These are phyloP conservation scores for Aspergillus luchuensis DNA, from an alignment of 2,329 filamentous ascomycete species.

Conservation along the genomic window DNA sequence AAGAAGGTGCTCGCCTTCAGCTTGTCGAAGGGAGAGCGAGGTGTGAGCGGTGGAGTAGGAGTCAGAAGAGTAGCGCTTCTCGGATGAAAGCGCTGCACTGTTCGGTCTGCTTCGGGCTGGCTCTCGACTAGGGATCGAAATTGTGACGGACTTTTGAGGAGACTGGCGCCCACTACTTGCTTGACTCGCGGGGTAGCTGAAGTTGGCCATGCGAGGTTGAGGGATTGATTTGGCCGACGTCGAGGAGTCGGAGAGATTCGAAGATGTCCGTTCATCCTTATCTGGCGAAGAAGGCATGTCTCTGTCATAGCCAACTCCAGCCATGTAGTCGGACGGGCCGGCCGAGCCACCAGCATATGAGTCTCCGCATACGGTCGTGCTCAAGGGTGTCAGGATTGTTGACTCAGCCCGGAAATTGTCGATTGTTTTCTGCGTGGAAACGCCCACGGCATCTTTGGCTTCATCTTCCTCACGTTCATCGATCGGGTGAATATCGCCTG, in stretches of 20 bases:
- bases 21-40: slow-evolving; percentile 52
- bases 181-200: slow-evolving; percentile 27
- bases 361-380: slow-evolving; percentile 28
- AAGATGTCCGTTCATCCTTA: slow-evolving; percentile 58
- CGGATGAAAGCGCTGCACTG: slow-evolving; percentile 25
- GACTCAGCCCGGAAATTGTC: slow-evolving; percentile 32
- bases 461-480: slow-evolving; percentile 65
- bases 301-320: slow-evolving; percentile 5
- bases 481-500: slow-evolving; percentile 63
- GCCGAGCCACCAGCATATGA: slow-evolving; percentile 4
- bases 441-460: slow-evolving; percentile 24
- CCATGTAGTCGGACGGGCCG: background rate
- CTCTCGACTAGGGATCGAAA: slow-evolving; percentile 26
- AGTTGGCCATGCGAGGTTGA: slow-evolving; percentile 21
- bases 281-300: slow-evolving; percentile 49
- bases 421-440: slow-evolving; percentile 14
- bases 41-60: slow-evolving; percentile 55
- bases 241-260: slow-evolving; percentile 56
- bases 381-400: slow-evolving; percentile 29
- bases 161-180: slow-evolving; percentile 29
- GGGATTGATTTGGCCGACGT: slow-evolving; percentile 35
- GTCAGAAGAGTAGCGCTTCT: slow-evolving; percentile 49
- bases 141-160: slow-evolving; percentile 25
- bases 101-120: slow-evolving; percentile 27
- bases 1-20: slow-evolving; percentile 56